Conservation (phyloP, 176 grass and related monocot species). For the Chloris gayana region DNA sequence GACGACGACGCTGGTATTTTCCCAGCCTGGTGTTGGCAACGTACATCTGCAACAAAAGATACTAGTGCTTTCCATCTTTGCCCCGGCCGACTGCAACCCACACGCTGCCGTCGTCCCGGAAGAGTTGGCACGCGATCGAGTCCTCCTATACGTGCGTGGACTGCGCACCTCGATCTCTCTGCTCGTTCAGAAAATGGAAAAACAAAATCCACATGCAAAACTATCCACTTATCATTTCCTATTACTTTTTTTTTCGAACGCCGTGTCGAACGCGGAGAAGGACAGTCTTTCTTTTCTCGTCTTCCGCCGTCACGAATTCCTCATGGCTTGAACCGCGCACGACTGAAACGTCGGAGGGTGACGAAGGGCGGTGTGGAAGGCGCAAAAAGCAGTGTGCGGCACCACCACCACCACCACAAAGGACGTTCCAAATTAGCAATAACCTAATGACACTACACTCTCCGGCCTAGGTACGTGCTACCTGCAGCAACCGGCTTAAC, state of each 20-base stretch:
- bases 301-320: not conserved
- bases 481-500: not conserved
- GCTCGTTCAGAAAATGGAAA: no score
- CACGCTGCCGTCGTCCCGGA: no score
- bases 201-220: no score
- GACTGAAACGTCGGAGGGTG: not conserved
- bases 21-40: no score
- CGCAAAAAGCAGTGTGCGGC: not conserved
- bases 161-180: no score
- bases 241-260: not conserved
- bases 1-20: no score
- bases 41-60: no score
- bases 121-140: no score
- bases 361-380: constrained; percentile 3
- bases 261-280: not conserved
- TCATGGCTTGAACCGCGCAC: not conserved
- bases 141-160: no score
- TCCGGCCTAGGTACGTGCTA: not conserved
- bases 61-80: no score
- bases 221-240: no score
- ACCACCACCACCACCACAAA: not conserved
- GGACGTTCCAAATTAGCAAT: not conserved
- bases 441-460: not conserved
- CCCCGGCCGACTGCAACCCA: no score
- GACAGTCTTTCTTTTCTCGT: not conserved